Conservation (phyloP, 345 rosid genomes). For the Gossypium herbaceum region DNA sequence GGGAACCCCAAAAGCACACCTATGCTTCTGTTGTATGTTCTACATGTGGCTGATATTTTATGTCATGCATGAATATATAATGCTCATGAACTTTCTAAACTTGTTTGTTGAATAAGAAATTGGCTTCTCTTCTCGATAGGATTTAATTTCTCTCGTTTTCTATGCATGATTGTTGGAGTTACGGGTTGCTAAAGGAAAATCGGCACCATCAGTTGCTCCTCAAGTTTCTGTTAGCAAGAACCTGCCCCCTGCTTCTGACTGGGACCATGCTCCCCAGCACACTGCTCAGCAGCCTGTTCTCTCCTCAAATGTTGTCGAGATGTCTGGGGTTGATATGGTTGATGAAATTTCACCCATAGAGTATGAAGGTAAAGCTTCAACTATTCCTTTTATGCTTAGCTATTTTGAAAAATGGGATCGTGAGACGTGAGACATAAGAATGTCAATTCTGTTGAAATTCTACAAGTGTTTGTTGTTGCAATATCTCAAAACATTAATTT, state of each 20-base stretch:
- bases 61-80: neutral
- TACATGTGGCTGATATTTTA: neutral
- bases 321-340: constrained; percentile 28
- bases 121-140: neutral
- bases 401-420: neutral
- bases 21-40: constrained; percentile 71
- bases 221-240: constrained; percentile 38
- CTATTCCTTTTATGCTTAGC: neutral
- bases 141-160: constrained; percentile 8
- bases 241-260: constrained; percentile 32
- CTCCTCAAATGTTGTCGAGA: constrained; percentile 33
- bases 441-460: neutral
- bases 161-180: constrained; percentile 29
- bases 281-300: constrained; percentile 25
- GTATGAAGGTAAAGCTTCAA: constrained; percentile 43
- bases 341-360: constrained; percentile 44
- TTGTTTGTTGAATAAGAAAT: constrained; percentile 3
- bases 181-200: constrained; percentile 52
- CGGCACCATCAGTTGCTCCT: constrained; percentile 31
- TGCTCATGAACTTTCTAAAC: neutral
- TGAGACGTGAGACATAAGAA: neutral
- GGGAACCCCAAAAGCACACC: constrained; percentile 57
- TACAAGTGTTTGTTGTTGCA: neutral
- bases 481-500: neutral
- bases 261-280: constrained; percentile 40